phyloP scores from a whole-genome alignment of 2,329 filamentous ascomycete species.

The Phaeosphaeria sp. region DNA sequence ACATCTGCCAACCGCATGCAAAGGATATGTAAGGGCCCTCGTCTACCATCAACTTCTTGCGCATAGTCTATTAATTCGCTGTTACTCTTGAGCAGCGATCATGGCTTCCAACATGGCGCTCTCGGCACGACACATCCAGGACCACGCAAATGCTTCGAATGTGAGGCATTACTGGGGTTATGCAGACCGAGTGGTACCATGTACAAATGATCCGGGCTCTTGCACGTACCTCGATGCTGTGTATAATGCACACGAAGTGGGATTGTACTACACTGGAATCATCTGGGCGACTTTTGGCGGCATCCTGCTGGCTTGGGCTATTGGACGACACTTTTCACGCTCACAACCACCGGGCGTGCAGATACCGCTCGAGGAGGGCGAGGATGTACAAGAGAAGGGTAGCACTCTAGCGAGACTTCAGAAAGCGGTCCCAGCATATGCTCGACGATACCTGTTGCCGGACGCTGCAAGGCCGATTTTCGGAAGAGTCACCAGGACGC shows the following conservation, averaged over 20 bases:
- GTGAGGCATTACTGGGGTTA: conserved; percentile 64
- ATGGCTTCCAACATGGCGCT: conserved; percentile 29
- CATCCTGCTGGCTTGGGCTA: conserved; percentile 54
- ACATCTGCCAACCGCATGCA: conserved; percentile 5
- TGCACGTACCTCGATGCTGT: conserved; percentile 65
- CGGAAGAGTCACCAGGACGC: conserved; percentile 71
- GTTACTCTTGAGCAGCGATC: conserved; percentile 8
- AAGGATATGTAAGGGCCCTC: background rate
- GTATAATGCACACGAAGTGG: conserved; percentile 61
- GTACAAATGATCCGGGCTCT: conserved; percentile 63
- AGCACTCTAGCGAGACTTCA: conserved; percentile 33
- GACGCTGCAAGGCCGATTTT: conserved; percentile 66
- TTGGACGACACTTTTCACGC: conserved; percentile 41
- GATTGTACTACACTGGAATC: conserved; percentile 64
- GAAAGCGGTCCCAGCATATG: conserved; percentile 49
- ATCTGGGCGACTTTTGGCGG: conserved; percentile 62
- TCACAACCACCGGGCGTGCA: conserved; percentile 35
- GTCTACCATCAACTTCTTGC: background rate
- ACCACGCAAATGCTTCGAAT: conserved; percentile 26
- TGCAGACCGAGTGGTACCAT: conserved; percentile 60
- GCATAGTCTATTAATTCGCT: conserved; percentile 2
- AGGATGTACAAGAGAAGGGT: conserved; percentile 29
- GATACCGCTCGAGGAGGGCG: conserved; percentile 25
- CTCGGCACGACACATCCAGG: conserved; percentile 51
- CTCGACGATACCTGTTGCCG: conserved; percentile 64